phyloP scores from a whole-genome alignment of 441 rosid species.

The Dalechampia spathulata region DNA sequence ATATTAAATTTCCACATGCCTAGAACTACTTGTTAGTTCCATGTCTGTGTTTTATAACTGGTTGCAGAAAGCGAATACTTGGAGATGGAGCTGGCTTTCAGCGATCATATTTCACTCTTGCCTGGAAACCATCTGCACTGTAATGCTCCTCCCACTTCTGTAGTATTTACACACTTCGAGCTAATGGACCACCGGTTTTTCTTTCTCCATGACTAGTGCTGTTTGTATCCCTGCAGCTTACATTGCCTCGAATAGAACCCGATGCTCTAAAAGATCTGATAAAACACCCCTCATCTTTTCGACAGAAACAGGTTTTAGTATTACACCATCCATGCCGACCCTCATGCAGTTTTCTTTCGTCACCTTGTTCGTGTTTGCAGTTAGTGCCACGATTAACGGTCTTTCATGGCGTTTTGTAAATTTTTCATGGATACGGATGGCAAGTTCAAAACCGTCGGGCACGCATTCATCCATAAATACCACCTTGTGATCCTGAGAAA shows the following conservation, averaged over 20 bases:
- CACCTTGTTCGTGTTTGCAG: conserved; percentile 62
- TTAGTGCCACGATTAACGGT: conserved; percentile 80
- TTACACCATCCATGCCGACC: conserved; percentile 73
- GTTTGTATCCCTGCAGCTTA: conserved; percentile 4
- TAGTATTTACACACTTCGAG: conserved; percentile 1
- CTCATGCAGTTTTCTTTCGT: conserved; percentile 78
- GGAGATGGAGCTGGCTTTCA: not conserved
- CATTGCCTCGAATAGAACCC: conserved; percentile 49
- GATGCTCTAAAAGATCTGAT: conserved; percentile 59
- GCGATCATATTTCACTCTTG: not conserved
- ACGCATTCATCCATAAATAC: conserved; percentile 67
- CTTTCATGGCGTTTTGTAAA: conserved; percentile 57
- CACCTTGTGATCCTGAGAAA: conserved; percentile 66
- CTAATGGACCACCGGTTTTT: not conserved
- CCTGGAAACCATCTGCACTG: not conserved
- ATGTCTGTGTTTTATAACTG: no score
- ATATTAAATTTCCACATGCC: no score
- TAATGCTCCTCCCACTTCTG: no score
- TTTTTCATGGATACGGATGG: conserved; percentile 51
- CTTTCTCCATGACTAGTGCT: not conserved
- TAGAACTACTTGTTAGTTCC: no score
- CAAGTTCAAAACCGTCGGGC: conserved; percentile 58
- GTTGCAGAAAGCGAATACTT: no score
- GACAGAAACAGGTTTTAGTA: conserved; percentile 71
- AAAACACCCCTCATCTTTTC: conserved; percentile 79